Conservation (phyloP, 148 eudicot species). For the Spergularia marina region DNA sequence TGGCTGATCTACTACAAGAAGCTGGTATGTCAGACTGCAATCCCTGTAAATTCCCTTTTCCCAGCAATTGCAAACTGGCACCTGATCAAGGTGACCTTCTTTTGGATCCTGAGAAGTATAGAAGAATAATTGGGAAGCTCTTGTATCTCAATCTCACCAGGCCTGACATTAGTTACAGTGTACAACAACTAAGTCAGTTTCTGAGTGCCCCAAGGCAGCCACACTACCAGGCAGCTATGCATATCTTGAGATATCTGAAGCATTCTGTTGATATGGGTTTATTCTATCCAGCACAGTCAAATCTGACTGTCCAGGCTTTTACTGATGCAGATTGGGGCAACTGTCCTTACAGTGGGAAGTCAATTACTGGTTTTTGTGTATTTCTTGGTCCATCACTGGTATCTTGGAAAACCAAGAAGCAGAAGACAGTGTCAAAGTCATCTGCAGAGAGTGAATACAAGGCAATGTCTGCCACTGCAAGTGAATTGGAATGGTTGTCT, state of each 20-base stretch:
- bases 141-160: constrained; percentile 1
- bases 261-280: not conserved
- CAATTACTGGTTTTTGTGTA: too few species aligned
- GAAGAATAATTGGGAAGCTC: not conserved
- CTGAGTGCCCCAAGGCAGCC: not conserved
- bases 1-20: not conserved
- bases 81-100: not conserved
- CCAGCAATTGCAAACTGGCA: not conserved
- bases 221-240: not conserved
- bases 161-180: not conserved
- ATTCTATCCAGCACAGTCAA: not conserved
- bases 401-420: too few species aligned
- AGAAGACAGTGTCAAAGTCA: too few species aligned
- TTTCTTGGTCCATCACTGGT: too few species aligned
- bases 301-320: not conserved
- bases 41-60: not conserved
- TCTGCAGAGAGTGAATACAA: too few species aligned
- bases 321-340: not conserved
- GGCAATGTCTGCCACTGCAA: too few species aligned
- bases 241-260: not conserved
- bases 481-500: too few species aligned
- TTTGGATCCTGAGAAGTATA: not conserved
- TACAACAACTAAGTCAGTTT: not conserved
- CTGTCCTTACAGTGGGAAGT: too few species aligned
- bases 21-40: not conserved